phyloP scores from a whole-genome alignment of 768 basidiomycete genomes.

The Tulasnella sp. region DNA sequence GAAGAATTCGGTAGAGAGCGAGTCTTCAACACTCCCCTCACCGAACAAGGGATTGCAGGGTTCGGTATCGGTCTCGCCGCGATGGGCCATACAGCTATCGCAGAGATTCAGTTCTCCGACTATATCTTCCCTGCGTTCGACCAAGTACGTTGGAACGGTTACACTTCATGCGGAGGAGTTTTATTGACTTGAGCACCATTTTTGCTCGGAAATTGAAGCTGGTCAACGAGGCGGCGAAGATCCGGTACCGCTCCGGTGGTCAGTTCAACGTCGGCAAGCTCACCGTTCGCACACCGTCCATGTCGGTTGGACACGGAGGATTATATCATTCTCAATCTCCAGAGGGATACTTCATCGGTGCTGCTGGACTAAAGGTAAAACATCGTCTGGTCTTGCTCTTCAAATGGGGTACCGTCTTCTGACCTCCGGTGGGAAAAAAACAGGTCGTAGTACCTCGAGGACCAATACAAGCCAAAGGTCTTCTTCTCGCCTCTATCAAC shows the following conservation, averaged over 20 bases:
- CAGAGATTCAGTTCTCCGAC: constrained; percentile 80
- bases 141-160: constrained; percentile 47
- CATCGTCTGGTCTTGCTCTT: background rate
- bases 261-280: constrained; percentile 57
- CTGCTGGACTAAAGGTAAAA: constrained; percentile 73
- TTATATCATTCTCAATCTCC: constrained; percentile 94
- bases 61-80: constrained; percentile 87
- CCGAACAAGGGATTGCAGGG: constrained; percentile 89
- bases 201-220: constrained; percentile 40
- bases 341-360: constrained; percentile 90
- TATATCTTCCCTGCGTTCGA: constrained; percentile 95
- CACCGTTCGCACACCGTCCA: constrained; percentile 37
- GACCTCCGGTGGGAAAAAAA: background rate
- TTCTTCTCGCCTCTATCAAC: constrained; percentile 76
- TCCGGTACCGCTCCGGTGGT: constrained; percentile 82
- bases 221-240: constrained; percentile 93
- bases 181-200: background rate
- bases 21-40: constrained; percentile 91
- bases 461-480: constrained; percentile 91
- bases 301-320: constrained; percentile 87
- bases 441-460: constrained; percentile 85
- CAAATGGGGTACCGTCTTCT: background rate
- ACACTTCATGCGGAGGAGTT: background rate
- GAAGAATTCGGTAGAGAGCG: constrained; percentile 94
- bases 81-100: constrained; percentile 92